phyloP scores from a whole-genome alignment of 257 asterid species.

The Ehretia macrophylla region DNA sequence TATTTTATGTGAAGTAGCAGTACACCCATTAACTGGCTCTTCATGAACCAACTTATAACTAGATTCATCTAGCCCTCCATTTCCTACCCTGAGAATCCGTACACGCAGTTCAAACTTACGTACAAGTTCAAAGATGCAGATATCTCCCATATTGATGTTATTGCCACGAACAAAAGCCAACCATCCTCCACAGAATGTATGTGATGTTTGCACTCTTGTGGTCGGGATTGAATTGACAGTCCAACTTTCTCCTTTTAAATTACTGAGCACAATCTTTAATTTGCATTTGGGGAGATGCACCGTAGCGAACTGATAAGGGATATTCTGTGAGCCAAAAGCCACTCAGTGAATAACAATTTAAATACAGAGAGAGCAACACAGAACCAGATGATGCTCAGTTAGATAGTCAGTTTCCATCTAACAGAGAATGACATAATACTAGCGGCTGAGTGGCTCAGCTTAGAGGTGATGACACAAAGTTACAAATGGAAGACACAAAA shows the following conservation, averaged over 20 bases:
- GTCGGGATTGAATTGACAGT: constrained; percentile 83
- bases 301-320: constrained; percentile 85
- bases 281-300: constrained; percentile 84
- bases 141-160: constrained; percentile 63
- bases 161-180: constrained; percentile 86
- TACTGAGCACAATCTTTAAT: constrained; percentile 68
- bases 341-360: constrained; percentile 14
- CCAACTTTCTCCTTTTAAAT: constrained; percentile 79
- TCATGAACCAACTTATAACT: constrained; percentile 38
- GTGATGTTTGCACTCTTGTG: constrained; percentile 81
- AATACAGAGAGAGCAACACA: background rate
- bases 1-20: constrained; percentile 28
- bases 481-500: background rate
- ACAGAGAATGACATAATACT: background rate
- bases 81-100: constrained; percentile 64
- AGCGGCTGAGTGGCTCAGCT: background rate
- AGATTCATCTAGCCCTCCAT: constrained; percentile 43
- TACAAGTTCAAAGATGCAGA: constrained; percentile 85
- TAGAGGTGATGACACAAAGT: background rate
- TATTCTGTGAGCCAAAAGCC: constrained; percentile 45
- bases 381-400: background rate
- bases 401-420: background rate
- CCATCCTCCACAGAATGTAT: constrained; percentile 98
- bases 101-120: constrained; percentile 64
- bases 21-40: constrained; percentile 29